Conservation (phyloP, 352 stramenopile genomes). For the Hyaloperonospora brassicae region DNA sequence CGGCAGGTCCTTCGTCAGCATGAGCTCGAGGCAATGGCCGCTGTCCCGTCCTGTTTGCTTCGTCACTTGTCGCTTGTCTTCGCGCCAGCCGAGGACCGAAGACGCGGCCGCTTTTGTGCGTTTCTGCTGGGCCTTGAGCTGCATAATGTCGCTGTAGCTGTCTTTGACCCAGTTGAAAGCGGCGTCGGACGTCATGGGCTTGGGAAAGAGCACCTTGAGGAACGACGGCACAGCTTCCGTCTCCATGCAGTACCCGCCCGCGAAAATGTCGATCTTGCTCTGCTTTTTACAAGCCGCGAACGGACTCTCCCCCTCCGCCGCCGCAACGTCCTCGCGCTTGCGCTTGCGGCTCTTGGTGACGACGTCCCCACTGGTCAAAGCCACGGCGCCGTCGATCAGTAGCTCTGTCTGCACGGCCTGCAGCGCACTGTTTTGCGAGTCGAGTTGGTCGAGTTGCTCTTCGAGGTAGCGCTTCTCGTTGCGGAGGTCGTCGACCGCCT, state of each 20-base stretch:
- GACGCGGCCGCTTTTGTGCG: neutral
- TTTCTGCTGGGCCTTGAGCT: constrained; percentile 25
- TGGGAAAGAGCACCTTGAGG: constrained; percentile 30
- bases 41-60: constrained; percentile 5
- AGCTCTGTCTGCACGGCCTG: constrained; percentile 35
- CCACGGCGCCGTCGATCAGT: constrained; percentile 13
- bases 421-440: constrained; percentile 37
- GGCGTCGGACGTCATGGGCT: constrained; percentile 27
- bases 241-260: constrained; percentile 32
- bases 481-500: constrained; percentile 27
- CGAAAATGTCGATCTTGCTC: constrained; percentile 11
- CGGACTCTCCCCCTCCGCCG: constrained; percentile 13
- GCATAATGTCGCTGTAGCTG: constrained; percentile 39
- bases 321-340: constrained; percentile 21
- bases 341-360: constrained; percentile 26
- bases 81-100: constrained; percentile 29
- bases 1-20: constrained; percentile 30
- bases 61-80: constrained; percentile 22
- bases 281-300: constrained; percentile 2
- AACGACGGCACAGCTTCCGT: constrained; percentile 33
- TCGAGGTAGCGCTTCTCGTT: constrained; percentile 36
- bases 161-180: constrained; percentile 46
- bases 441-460: constrained; percentile 35
- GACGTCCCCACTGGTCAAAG: constrained; percentile 2
- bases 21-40: constrained; percentile 23